Conservation (phyloP, 2,329 filamentous ascomycete genomes). For the Cladobotryum protrusum region DNA sequence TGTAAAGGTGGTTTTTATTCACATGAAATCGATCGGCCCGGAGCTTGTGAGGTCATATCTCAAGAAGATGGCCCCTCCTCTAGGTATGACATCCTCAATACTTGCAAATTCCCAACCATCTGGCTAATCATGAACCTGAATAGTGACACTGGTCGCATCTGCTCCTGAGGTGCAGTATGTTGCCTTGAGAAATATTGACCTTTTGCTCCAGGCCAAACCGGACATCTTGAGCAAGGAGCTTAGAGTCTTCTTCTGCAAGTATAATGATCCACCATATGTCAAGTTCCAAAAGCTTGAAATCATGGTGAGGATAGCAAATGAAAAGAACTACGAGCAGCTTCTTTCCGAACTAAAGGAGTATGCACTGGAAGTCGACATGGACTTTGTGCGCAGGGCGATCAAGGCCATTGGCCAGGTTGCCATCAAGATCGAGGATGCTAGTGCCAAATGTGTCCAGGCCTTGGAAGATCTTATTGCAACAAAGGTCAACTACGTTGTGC, state of each 20-base stretch:
- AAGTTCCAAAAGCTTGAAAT: slow-evolving; percentile 98
- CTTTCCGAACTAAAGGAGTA: slow-evolving; percentile 95
- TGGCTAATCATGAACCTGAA: not conserved
- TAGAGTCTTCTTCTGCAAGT: slow-evolving; percentile 99
- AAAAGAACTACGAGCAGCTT: slow-evolving; percentile 91
- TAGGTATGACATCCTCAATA: slow-evolving; percentile 52
- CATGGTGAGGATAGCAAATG: slow-evolving; percentile 98
- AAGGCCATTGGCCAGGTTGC: slow-evolving; percentile 96
- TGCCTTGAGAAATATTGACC: slow-evolving; percentile 89
- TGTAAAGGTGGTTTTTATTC: slow-evolving; percentile 94
- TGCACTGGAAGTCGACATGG: slow-evolving; percentile 97
- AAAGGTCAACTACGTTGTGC: slow-evolving; percentile 98
- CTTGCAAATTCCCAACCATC: not conserved
- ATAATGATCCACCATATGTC: slow-evolving; percentile 96
- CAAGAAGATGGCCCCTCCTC: slow-evolving; percentile 96
- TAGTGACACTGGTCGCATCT: slow-evolving; percentile 91
- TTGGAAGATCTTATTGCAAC: slow-evolving; percentile 91
- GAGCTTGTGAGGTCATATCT: slow-evolving; percentile 80
- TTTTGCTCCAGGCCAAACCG: slow-evolving; percentile 90
- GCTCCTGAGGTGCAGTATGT: slow-evolving; percentile 98
- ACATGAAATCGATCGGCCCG: slow-evolving; percentile 78
- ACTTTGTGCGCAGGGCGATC: slow-evolving; percentile 89
- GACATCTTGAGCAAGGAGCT: slow-evolving; percentile 97
- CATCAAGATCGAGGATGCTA: slow-evolving; percentile 94
- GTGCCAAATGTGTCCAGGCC: slow-evolving; percentile 92